Evolutionary conservation across 225 moss, liverwort and hornwort genomes (phyloP).

Genomic region (Thuidium tamariscinum): DNA sequence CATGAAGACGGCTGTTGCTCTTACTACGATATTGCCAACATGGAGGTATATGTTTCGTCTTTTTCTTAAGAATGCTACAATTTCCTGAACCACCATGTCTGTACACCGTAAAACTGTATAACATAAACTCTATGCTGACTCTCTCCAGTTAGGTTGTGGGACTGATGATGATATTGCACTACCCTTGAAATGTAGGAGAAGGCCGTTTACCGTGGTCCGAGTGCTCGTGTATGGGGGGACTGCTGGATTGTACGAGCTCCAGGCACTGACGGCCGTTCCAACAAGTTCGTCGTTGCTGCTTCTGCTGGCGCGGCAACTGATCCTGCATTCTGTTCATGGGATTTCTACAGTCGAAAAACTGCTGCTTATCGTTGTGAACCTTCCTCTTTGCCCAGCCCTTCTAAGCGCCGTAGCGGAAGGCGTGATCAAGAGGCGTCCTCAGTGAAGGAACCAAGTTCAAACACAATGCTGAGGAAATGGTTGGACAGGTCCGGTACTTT

Average conservation of each 20-base stretch:
- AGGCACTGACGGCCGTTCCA: slow-evolving; percentile 71
- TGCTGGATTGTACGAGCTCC: slow-evolving; percentile 91
- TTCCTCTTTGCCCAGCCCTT: slow-evolving; percentile 20
- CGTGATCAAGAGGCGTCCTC: slow-evolving; percentile 12
- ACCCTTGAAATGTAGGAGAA: slow-evolving; percentile 49
- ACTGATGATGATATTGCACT: background rate
- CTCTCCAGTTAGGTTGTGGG: background rate
- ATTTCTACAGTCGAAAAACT: slow-evolving; percentile 73
- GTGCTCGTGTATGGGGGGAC: slow-evolving; percentile 64
- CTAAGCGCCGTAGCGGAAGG: slow-evolving; percentile 21
- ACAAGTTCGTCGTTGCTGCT: slow-evolving; percentile 78
- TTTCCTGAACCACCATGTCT: background rate
- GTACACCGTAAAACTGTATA: background rate
- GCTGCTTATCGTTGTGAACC: slow-evolving; percentile 67
- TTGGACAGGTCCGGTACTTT: slow-evolving; percentile 42
- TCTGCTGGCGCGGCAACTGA: slow-evolving; percentile 53
- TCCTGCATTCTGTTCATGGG: slow-evolving; percentile 90
- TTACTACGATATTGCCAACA: slow-evolving; percentile 79
- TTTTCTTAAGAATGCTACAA: background rate
- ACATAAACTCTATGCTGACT: background rate
- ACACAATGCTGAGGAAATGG: slow-evolving; percentile 35
- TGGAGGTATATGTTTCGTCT: slow-evolving; percentile 47
- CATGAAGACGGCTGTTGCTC: slow-evolving; percentile 83
- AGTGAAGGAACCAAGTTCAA: slow-evolving; percentile 14
- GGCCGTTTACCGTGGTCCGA: slow-evolving; percentile 40